Evolutionary conservation across 2,329 filamentous ascomycete species (phyloP).

Genomic region (Fulvia fulva): DNA sequence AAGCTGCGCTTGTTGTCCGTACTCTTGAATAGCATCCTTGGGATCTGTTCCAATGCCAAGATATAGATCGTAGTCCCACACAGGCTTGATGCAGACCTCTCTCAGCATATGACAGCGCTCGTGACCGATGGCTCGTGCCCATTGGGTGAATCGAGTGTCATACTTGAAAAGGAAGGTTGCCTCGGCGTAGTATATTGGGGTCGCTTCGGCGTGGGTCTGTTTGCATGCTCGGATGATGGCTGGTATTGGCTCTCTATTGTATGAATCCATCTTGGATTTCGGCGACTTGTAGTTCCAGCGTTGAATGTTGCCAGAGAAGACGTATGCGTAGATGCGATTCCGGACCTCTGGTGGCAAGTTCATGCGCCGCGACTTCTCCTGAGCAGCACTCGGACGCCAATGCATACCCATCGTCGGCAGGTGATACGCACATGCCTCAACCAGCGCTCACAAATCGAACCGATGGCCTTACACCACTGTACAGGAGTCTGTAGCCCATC

Average conservation of each 20-base stretch:
- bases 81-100: neutral
- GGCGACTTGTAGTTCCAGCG: neutral
- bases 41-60: no score
- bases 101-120: neutral
- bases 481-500: neutral
- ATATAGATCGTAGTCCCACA: neutral
- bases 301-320: neutral
- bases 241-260: neutral
- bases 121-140: neutral
- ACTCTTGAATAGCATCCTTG: no score
- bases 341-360: slow-evolving; percentile 20
- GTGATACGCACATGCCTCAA: neutral
- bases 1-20: no score
- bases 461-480: neutral
- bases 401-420: neutral
- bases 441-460: neutral
- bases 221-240: neutral
- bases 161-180: neutral
- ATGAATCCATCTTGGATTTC: neutral
- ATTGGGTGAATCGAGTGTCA: neutral
- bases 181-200: neutral
- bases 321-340: slow-evolving; percentile 18
- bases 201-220: neutral
- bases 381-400: neutral
- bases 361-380: slow-evolving; percentile 11